These are phyloP conservation scores for Ceratocystis smalleyi DNA, from an alignment of 2,329 filamentous ascomycete species.

Conservation along the genomic window DNA sequence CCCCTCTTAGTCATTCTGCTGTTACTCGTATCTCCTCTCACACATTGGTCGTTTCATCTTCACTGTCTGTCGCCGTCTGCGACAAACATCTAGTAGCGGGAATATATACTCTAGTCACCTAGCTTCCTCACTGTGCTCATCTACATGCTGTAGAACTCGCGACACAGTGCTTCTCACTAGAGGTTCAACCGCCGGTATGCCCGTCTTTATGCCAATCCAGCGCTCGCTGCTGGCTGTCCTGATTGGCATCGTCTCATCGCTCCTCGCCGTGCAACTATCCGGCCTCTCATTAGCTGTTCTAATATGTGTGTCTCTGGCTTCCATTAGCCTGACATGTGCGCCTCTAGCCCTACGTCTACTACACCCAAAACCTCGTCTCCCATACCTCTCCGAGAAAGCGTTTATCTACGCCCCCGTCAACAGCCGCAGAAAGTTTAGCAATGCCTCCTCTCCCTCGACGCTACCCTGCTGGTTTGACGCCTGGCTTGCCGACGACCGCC, in stretches of 20 bases:
- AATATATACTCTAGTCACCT: neutral
- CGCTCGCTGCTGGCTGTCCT: conserved; percentile 1
- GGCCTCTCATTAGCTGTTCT: conserved; percentile 12
- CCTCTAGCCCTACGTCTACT: conserved; percentile 49
- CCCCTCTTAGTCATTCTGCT: neutral
- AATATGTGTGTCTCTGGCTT: neutral
- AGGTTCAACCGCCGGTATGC: neutral
- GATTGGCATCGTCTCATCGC: neutral
- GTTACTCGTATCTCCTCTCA: neutral
- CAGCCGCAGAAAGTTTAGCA: conserved; percentile 17
- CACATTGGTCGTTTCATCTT: neutral
- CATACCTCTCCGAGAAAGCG: conserved; percentile 64
- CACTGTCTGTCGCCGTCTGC: neutral
- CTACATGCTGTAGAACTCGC: neutral
- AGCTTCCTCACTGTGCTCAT: neutral
- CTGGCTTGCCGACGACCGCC: conserved; percentile 46
- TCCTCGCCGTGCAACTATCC: neutral
- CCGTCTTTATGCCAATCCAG: neutral
- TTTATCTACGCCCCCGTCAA: conserved; percentile 61
- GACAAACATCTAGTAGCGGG: neutral
- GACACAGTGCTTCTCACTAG: neutral
- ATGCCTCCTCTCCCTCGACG: conserved; percentile 23
- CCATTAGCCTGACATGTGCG: conserved; percentile 8
- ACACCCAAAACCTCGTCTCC: conserved; percentile 63
- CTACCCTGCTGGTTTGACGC: conserved; percentile 81